Base-by-base conservation (phyloP, 1,284 basidiomycete genomes). In the Heimioporus retisporus region DNA sequence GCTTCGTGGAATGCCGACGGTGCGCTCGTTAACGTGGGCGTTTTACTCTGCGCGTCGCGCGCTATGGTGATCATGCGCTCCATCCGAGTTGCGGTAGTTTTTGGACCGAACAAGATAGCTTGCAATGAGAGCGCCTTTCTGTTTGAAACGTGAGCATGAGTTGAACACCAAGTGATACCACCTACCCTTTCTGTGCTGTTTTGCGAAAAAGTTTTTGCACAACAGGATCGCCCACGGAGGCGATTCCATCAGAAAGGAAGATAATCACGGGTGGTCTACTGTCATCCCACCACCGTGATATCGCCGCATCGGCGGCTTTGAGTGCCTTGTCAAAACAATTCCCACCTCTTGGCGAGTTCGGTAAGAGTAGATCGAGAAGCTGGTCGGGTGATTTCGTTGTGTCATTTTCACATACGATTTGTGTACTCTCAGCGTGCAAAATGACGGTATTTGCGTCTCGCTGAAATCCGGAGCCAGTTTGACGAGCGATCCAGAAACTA, bases 111-210 rank as follows among this genome's bases (percentile, higher is more conserved):
- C 0, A 86, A 82, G 10, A 90, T 86, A 0, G 86, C 74, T 58
- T 90, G 87, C 69, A 90, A 85, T 0, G 88, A 88, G 1, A 90
- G 78, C 14, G 85, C 81, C 77, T 85, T 86, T 31, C 89, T 90
- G 58, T 6, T 61, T 10, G 11, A 19, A 15, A 40, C 2, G 8
- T 66, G 16, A 65, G 40, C 8, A 25, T n/a, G 54, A 28, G 35
- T 18, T 48, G 19, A 10, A 48, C 46, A 7, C 21, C 21, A 18
- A 2, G 21, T 18, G 46, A 3, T 19, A 5, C n/a, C 21, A 73
- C 82, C 48, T 64, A 88, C 88, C 87, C 86, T 6, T 80, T 81
- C 23, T 77, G 73, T 19, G 85, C 76, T 6, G 84, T 79, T 3
- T 76, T 70, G 1, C 76, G 79, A 67, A 86, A 86, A 3, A 89